A percentile compares a stretch with the other conserved stretches of the same genome.
phyloP scores from a whole-genome alignment of 2,329 filamentous ascomycete genomes.

The Colletotrichum zoysiae region DNA sequence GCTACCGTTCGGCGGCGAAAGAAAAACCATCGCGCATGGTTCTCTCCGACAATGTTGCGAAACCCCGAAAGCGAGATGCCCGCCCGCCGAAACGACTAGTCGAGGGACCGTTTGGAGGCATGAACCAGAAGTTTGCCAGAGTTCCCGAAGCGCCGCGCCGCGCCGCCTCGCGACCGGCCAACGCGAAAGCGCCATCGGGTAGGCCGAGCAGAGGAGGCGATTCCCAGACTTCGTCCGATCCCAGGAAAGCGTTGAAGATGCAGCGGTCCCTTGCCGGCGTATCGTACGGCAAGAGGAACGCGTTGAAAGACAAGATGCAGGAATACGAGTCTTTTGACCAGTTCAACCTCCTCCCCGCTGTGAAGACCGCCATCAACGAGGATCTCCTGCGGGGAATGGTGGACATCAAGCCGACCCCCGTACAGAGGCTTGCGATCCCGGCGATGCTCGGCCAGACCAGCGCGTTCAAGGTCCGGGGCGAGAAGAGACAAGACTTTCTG shows the following conservation, averaged over 20 bases:
- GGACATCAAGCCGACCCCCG: conserved; percentile 85
- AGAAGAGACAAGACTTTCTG: conserved; percentile 71
- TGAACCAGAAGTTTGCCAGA: conserved; percentile 67
- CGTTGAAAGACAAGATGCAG: conserved; percentile 68
- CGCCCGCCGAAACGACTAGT: conserved; percentile 54
- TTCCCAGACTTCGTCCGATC: conserved; percentile 39
- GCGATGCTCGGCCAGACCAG: conserved; percentile 74
- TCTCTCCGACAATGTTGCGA: conserved; percentile 65
- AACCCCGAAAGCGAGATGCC: conserved; percentile 51
- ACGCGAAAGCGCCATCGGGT: conserved; percentile 50
- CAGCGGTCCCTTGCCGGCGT: conserved; percentile 82
- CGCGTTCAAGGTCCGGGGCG: conserved; percentile 50
- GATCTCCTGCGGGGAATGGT: conserved; percentile 82
- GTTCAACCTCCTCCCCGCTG: conserved; percentile 78
- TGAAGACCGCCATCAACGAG: conserved; percentile 77
- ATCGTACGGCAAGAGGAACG: conserved; percentile 75
- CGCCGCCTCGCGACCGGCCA: conserved; percentile 4
- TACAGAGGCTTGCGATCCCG: conserved; percentile 91
- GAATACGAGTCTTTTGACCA: conserved; percentile 84
- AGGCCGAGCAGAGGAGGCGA: conserved; percentile 46
- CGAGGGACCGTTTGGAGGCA: conserved; percentile 66
- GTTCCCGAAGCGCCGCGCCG: conserved; percentile 44
- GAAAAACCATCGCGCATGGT: conserved; percentile 68
- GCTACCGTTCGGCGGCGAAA: conserved; percentile 51
- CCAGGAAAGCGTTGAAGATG: conserved; percentile 90